phyloP scores from a whole-genome alignment of 106 monocot species.

The Dioscorea alata region DNA sequence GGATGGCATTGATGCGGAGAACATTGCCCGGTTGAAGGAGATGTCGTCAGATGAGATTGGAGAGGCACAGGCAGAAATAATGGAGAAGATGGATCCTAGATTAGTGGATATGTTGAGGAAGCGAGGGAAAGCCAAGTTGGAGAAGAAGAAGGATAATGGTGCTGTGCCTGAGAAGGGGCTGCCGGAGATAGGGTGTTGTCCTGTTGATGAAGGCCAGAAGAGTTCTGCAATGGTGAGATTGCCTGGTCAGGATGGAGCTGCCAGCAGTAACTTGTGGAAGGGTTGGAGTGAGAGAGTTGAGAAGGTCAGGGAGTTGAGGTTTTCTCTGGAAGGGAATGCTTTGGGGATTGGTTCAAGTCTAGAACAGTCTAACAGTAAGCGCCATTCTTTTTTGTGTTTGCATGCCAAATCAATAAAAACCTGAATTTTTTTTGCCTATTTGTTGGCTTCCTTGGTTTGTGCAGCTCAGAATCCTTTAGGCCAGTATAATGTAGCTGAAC shows the following conservation, averaged over 20 bases:
- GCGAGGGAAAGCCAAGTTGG: constrained; percentile 43
- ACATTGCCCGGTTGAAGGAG: constrained; percentile 44
- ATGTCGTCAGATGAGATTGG: constrained; percentile 80
- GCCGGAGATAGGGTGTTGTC: background rate
- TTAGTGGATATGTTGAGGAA: constrained; percentile 75
- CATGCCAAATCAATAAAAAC: no score
- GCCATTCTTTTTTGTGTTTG: no score
- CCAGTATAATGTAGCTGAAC: constrained; percentile 59
- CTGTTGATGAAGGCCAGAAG: constrained; percentile 16
- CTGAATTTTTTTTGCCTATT: no score
- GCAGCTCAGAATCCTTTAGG: constrained; percentile 20
- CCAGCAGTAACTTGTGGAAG: constrained; percentile 48
- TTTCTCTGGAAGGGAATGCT: constrained; percentile 74
- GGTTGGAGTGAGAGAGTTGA: constrained; percentile 89
- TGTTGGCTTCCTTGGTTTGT: constrained; percentile 17
- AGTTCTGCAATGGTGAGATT: background rate
- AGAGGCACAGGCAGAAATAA: constrained; percentile 76
- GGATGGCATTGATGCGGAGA: constrained; percentile 76
- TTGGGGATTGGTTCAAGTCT: constrained; percentile 26
- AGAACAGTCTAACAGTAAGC: constrained; percentile 38
- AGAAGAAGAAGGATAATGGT: constrained; percentile 11
- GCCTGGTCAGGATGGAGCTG: constrained; percentile 16
- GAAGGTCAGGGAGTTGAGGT: constrained; percentile 65
- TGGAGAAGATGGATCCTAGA: constrained; percentile 68
- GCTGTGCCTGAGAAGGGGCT: constrained; percentile 9